Percentiles rank a stretch among this genome's conserved stretches.
Evolutionary conservation across 2,329 filamentous ascomycete species (phyloP).

Genomic region (Aspergillus cejpii): DNA sequence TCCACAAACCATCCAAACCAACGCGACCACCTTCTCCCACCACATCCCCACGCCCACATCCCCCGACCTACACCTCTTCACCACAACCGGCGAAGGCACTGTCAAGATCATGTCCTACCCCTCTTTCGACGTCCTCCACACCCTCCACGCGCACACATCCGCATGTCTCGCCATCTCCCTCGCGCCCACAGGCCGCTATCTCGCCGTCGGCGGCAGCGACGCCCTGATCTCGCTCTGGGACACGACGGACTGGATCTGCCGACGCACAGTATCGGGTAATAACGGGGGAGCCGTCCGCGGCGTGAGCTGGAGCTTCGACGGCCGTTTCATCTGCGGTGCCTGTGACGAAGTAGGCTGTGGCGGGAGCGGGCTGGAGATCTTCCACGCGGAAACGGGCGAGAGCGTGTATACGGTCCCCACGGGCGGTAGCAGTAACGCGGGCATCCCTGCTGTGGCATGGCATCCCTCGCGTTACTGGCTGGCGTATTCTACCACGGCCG

Average conservation of each 20-base stretch:
- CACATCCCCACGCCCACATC: conserved; percentile 31
- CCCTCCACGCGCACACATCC: conserved; percentile 45
- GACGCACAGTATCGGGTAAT: conserved; percentile 42
- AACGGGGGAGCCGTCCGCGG: conserved; percentile 43
- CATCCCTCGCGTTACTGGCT: conserved; percentile 47
- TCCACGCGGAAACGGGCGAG: conserved; percentile 47
- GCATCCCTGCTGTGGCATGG: conserved; percentile 45
- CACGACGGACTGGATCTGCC: conserved; percentile 47
- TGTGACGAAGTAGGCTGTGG: conserved; percentile 43
- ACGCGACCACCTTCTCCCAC: conserved; percentile 45
- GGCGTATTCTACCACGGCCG: conserved; percentile 43
- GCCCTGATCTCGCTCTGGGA: conserved; percentile 48
- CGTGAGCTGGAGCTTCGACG: conserved; percentile 48
- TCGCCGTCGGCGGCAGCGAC: conserved; percentile 45
- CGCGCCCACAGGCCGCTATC: conserved; percentile 44
- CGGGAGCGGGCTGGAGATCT: conserved; percentile 43
- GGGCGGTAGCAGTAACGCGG: conserved; percentile 29
- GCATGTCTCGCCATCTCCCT: conserved; percentile 43
- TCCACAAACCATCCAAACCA: conserved; percentile 44
- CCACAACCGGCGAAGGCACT: conserved; percentile 46
- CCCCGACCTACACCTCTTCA: conserved; percentile 40
- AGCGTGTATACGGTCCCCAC: conserved; percentile 43
- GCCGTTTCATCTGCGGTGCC: conserved; percentile 44
- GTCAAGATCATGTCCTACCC: conserved; percentile 46
- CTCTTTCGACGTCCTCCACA: conserved; percentile 40